Percentiles rank a stretch among this genome's conserved stretches.
Evolutionary conservation across 805 yeast species (phyloP).

Genomic region (Phaffomyces opuntiae): DNA sequence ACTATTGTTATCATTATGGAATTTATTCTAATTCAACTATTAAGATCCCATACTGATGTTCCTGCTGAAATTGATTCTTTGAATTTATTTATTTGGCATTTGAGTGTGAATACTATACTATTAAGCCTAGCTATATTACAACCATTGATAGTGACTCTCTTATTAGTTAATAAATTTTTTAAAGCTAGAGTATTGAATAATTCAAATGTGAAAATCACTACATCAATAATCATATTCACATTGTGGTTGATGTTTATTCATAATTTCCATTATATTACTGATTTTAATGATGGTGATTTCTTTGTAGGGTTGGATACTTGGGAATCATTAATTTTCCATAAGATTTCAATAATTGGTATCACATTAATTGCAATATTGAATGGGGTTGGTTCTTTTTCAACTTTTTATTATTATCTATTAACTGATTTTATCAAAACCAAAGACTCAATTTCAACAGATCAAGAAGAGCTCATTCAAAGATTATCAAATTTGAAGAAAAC

Average conservation of each 20-base stretch:
- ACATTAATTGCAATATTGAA: slow-evolving; percentile 21
- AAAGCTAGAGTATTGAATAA: slow-evolving; percentile 8
- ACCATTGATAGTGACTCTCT: slow-evolving; percentile 11
- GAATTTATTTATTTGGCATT: slow-evolving; percentile 9
- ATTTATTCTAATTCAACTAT: slow-evolving; percentile 18
- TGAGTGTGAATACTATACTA: slow-evolving; percentile 4
- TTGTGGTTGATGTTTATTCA: slow-evolving; percentile 17
- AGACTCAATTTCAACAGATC: background rate
- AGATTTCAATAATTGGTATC: slow-evolving; percentile 21
- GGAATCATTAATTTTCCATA: slow-evolving; percentile 12
- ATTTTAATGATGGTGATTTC: slow-evolving; percentile 11
- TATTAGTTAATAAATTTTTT: slow-evolving; percentile 17
- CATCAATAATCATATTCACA: slow-evolving; percentile 1
- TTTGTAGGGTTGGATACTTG: slow-evolving; percentile 4
- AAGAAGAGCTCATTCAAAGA: background rate
- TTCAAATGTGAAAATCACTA: slow-evolving; percentile 3
- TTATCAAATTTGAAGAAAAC: slow-evolving; percentile 12
- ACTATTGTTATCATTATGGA: slow-evolving; percentile 16
- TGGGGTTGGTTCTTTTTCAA: slow-evolving; percentile 24
- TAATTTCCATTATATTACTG: slow-evolving; percentile 16
- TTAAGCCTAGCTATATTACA: slow-evolving; percentile 15
- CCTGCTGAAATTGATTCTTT: slow-evolving; percentile 2
- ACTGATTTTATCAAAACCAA: slow-evolving; percentile 4
- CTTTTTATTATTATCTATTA: slow-evolving; percentile 20
- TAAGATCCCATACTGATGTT: slow-evolving; percentile 3